A percentile compares a stretch with the other conserved stretches of the same genome.
Conservation (phyloP, 129 eudicot species). For the Saposhnikovia divaricata region DNA sequence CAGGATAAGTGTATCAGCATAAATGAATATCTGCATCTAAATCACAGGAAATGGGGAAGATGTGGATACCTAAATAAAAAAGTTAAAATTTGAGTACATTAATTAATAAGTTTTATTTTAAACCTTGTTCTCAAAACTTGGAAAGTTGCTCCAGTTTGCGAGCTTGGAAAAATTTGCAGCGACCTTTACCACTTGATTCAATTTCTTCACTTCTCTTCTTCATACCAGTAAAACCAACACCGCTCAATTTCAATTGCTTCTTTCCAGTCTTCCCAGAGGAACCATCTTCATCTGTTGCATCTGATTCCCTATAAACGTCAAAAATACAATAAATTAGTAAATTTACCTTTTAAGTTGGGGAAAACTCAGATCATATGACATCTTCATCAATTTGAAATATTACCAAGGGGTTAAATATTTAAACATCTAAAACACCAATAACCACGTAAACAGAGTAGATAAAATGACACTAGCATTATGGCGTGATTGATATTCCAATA, state of each 20-base stretch:
- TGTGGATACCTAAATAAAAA: not conserved
- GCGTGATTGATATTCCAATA: not conserved
- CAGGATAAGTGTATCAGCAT: not conserved
- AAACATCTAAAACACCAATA: not conserved
- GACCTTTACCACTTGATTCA: slow-evolving; percentile 83
- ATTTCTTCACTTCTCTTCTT: slow-evolving; percentile 81
- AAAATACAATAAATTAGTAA: not conserved
- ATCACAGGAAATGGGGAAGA: not conserved
- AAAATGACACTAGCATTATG: not conserved
- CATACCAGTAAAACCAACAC: slow-evolving; percentile 61
- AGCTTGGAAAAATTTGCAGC: slow-evolving; percentile 88
- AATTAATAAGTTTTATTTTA: not conserved
- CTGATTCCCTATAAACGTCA: slow-evolving; percentile 57
- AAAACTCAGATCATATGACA: not conserved
- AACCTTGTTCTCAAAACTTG: slow-evolving; percentile 38
- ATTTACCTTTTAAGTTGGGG: not conserved
- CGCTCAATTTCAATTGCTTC: slow-evolving; percentile 59
- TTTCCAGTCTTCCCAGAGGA: slow-evolving; percentile 40
- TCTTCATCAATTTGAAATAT: not conserved
- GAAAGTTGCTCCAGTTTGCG: slow-evolving; percentile 77
- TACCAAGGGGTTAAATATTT: not conserved
- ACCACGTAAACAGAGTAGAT: not conserved
- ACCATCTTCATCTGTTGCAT: slow-evolving; percentile 50
- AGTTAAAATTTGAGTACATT: not conserved
- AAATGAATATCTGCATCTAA: not conserved